These are phyloP conservation scores for Aethionema arabicum DNA, from an alignment of 345 rosid genomes.

Conservation along the genomic window DNA sequence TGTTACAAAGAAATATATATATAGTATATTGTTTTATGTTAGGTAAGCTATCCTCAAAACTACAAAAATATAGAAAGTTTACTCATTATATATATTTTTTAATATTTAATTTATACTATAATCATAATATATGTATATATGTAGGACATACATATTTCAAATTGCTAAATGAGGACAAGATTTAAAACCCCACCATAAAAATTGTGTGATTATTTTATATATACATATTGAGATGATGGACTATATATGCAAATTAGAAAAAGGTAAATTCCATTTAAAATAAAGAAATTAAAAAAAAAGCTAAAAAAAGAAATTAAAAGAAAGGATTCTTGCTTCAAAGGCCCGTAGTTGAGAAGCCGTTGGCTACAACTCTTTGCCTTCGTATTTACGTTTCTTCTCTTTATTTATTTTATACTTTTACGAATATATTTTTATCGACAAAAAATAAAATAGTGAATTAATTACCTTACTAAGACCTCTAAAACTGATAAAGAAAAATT, in stretches of 20 bases:
- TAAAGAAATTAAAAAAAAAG: conserved; percentile 22
- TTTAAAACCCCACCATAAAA: conserved; percentile 32
- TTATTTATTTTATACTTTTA: conserved; percentile 1
- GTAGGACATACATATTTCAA: conserved; percentile 27
- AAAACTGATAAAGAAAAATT: conserved; percentile 5
- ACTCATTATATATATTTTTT: background rate
- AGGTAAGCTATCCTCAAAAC: conserved; percentile 28
- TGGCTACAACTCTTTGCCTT: conserved; percentile 30
- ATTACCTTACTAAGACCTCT: conserved; percentile 8
- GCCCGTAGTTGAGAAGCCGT: conserved; percentile 36
- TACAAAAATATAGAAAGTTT: background rate
- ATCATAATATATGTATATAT: background rate
- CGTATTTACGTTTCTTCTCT: conserved; percentile 33
- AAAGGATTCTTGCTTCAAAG: conserved; percentile 40
- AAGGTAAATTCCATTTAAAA: conserved; percentile 32
- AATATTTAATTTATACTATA: background rate
- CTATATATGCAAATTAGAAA: conserved; percentile 3
- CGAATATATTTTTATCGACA: background rate
- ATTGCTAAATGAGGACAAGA: conserved; percentile 22
- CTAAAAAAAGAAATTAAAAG: conserved; percentile 21
- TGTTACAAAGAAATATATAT: too few species aligned
- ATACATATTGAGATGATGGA: conserved; percentile 25
- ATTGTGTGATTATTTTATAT: conserved; percentile 11
- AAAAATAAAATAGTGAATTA: background rate
- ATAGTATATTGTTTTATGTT: conserved; percentile 18